Conservation (phyloP, 805 yeast species). For the Saturnispora galanensis region DNA sequence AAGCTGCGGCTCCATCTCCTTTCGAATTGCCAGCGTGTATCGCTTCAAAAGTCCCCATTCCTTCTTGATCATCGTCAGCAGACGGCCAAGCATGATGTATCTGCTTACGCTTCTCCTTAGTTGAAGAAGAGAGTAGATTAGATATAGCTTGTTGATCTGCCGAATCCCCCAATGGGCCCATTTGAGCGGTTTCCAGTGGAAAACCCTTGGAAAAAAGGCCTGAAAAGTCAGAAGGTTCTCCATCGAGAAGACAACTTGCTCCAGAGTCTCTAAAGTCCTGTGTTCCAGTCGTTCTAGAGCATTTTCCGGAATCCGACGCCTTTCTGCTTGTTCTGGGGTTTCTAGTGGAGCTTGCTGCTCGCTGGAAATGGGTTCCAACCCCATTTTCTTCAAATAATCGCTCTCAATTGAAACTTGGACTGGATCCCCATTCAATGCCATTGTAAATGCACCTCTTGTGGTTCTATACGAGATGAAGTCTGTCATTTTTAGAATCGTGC, state of each 20-base stretch:
- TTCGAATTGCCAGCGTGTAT: constrained; percentile 5
- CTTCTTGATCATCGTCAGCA: constrained; percentile 15
- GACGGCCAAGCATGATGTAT: constrained; percentile 18
- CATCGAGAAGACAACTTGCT: constrained; percentile 19
- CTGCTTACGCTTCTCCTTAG: constrained; percentile 18
- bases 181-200: constrained; percentile 7
- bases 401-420: background rate
- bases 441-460: background rate
- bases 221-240: constrained; percentile 24
- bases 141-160: constrained; percentile 22
- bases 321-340: too few relatives aligned
- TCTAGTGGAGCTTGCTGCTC: too few relatives aligned
- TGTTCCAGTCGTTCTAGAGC: constrained; percentile 16
- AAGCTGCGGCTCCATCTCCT: constrained; percentile 6
- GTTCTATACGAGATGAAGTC: too few relatives aligned
- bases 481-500: too few relatives aligned
- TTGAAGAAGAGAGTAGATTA: constrained; percentile 22
- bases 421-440: background rate
- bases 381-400: background rate
- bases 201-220: constrained; percentile 16
- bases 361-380: background rate
- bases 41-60: constrained; percentile 16
- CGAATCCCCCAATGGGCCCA: constrained; percentile 13
- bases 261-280: constrained; percentile 15
- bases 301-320: background rate